Evolutionary conservation across 2,329 filamentous ascomycete species (phyloP).

Genomic region (Cladophialophora bantiana): DNA sequence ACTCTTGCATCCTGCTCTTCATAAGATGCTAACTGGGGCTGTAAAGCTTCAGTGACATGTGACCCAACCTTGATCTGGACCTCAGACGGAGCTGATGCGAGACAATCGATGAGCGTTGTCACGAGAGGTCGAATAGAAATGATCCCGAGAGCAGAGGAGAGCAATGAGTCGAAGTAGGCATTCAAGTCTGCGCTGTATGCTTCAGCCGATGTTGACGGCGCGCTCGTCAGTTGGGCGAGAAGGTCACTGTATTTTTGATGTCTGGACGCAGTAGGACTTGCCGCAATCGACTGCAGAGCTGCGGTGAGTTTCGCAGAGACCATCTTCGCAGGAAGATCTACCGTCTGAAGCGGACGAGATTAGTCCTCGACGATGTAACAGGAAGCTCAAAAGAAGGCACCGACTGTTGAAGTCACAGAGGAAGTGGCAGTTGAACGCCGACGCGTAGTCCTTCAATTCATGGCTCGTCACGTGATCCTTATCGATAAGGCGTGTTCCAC

Average conservation of each 20-base stretch:
- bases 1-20: constrained; percentile 84
- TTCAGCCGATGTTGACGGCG: constrained; percentile 49
- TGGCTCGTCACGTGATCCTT: background rate
- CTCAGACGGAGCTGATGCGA: constrained; percentile 63
- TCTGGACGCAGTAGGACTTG: constrained; percentile 55
- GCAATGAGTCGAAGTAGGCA: constrained; percentile 71
- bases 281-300: constrained; percentile 58
- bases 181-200: constrained; percentile 35
- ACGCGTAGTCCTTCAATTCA: background rate
- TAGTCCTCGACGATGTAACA: background rate
- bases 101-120: constrained; percentile 69
- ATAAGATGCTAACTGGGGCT: constrained; percentile 73
- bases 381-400: background rate
- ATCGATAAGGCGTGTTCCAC: background rate
- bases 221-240: constrained; percentile 62
- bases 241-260: constrained; percentile 64
- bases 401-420: background rate
- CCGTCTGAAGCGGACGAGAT: background rate
- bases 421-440: background rate
- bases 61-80: constrained; percentile 77
- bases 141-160: constrained; percentile 74
- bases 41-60: constrained; percentile 72
- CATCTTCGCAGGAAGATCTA: constrained; percentile 42
- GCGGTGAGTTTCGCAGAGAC: constrained; percentile 58
- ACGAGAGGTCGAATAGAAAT: constrained; percentile 77